A percentile compares a stretch with the other conserved stretches of the same genome.
Conservation (phyloP, 805 yeast species). For the Saccharomycopsis synnaedendra region DNA sequence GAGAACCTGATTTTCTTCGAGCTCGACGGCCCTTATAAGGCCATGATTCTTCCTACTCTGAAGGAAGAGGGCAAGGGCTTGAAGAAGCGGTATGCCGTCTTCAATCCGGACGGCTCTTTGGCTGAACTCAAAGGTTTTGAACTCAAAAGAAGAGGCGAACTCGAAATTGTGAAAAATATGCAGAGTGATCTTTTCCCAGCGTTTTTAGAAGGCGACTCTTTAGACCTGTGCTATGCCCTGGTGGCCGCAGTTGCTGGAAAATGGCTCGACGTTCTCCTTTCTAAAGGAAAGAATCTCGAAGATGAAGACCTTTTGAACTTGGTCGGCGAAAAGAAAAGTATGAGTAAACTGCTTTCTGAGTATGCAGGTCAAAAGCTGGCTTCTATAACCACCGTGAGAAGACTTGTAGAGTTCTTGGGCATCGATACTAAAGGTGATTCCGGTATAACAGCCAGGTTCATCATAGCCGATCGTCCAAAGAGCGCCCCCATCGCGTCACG, state of each 20-base stretch:
- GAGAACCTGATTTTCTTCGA: constrained; percentile 96
- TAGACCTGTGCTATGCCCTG: constrained; percentile 73
- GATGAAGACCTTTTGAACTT: constrained; percentile 90
- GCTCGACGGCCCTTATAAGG: constrained; percentile 97
- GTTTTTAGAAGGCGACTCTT: constrained; percentile 72
- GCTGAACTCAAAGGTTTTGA: constrained; percentile 98
- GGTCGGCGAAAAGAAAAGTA: constrained; percentile 91
- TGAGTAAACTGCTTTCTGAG: constrained; percentile 86
- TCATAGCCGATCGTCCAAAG: constrained; percentile 73
- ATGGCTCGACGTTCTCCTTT: constrained; percentile 90
- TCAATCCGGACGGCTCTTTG: constrained; percentile 83
- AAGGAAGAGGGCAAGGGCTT: constrained; percentile 96
- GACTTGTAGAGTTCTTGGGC: constrained; percentile 91
- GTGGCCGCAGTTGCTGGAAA: constrained; percentile 91
- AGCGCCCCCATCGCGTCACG: constrained; percentile 91
- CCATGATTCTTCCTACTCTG: constrained; percentile 95
- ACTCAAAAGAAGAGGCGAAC: constrained; percentile 91
- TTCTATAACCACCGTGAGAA: constrained; percentile 86
- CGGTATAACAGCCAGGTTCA: constrained; percentile 90
- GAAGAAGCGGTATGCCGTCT: constrained; percentile 94
- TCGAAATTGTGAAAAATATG: constrained; percentile 85
- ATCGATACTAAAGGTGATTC: constrained; percentile 94
- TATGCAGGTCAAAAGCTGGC: constrained; percentile 89
- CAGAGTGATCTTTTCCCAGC: constrained; percentile 90
- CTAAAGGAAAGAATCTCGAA: constrained; percentile 76